Evolutionary conservation across 73 alveolate genomes (phyloP).

Genomic region (Diophrys appendiculata): DNA sequence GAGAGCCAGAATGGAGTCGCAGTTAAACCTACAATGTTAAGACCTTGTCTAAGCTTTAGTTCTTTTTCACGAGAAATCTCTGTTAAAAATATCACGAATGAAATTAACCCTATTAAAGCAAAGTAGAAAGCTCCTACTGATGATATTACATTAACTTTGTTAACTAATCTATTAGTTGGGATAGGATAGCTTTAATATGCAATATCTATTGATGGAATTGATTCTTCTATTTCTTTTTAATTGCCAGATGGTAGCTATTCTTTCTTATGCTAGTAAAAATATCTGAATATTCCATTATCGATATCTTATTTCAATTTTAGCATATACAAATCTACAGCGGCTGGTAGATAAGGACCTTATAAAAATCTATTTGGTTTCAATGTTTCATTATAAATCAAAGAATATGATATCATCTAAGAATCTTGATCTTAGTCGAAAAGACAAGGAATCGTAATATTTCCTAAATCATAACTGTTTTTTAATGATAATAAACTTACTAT

Average conservation of each 20-base stretch:
- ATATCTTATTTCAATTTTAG: constrained; percentile 60
- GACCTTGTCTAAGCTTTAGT: constrained; percentile 65
- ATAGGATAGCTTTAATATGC: constrained; percentile 54
- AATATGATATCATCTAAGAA: constrained; percentile 53
- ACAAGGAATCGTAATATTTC: constrained; percentile 64
- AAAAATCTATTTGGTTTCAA: constrained; percentile 62
- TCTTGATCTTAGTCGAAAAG: constrained; percentile 38
- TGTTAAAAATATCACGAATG: constrained; percentile 65
- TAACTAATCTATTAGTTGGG: constrained; percentile 54
- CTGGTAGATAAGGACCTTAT: constrained; percentile 58
- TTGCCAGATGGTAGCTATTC: constrained; percentile 16
- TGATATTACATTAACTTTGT: constrained; percentile 60
- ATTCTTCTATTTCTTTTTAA: too few relatives aligned
- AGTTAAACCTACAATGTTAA: constrained; percentile 30
- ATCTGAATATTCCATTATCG: constrained; percentile 73
- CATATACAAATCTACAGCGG: constrained; percentile 65
- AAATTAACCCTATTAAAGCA: constrained; percentile 62
- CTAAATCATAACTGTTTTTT: constrained; percentile 10
- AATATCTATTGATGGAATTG: neutral
- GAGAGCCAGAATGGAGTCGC: constrained; percentile 33
- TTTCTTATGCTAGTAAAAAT: constrained; percentile 27
- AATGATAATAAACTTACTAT: constrained; percentile 6
- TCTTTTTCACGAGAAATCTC: constrained; percentile 84
- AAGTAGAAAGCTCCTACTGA: constrained; percentile 82
- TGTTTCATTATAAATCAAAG: constrained; percentile 70